Base-by-base conservation (phyloP, 1,284 basidiomycete species). In the Lentinula novae-zelandiae region DNA sequence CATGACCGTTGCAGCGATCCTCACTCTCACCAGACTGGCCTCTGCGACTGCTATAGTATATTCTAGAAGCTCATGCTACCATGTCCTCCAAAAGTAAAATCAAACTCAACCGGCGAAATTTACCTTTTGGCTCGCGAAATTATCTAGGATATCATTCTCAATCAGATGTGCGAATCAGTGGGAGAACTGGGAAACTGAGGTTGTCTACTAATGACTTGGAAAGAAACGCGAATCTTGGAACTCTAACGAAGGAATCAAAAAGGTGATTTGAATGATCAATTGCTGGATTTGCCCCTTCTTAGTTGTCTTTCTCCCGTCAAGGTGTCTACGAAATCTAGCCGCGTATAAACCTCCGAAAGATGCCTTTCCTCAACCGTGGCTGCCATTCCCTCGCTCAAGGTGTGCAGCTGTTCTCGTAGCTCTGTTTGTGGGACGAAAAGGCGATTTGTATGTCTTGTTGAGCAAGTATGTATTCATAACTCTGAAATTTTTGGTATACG, bases 371-470 rank as follows among this genome's bases (percentile, higher is more conserved):
- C 70, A 83, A 38, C 71, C 72, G 8, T 75, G 60, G 60, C 22
- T 61, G 7, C 60, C 60, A 13, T 44, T 82, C 55, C 89, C 90
- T 0, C 78, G 82, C 9, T 80, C 82, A 9, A 73, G 81, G 44
- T 80, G 81, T 59, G 87, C 90, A 0, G 89, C 89, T 0, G 90
- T 92, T 0, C 79, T 92, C 5, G 86, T 93, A 0, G 89, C 89
- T 8, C 72, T 95, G 50, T 95, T 95, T 63, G 84, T 93, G 0
- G 93, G 93, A 0, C 77, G 92, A 5, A 79, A 81, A 53, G 92
- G 92, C 3, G 90, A 95, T 67, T 70, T 95, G 31, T 91, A 93
- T 67, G 92, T 95, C 1, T 69, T 95, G 3, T 79, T 95, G 17
- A 91, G 83, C 67, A 78, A 86, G 90, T 89, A 66, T 69, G 84